A percentile compares a stretch with the other conserved stretches of the same genome.
Evolutionary conservation across 768 basidiomycete species (phyloP).

Genomic region (Boletus sp.): DNA sequence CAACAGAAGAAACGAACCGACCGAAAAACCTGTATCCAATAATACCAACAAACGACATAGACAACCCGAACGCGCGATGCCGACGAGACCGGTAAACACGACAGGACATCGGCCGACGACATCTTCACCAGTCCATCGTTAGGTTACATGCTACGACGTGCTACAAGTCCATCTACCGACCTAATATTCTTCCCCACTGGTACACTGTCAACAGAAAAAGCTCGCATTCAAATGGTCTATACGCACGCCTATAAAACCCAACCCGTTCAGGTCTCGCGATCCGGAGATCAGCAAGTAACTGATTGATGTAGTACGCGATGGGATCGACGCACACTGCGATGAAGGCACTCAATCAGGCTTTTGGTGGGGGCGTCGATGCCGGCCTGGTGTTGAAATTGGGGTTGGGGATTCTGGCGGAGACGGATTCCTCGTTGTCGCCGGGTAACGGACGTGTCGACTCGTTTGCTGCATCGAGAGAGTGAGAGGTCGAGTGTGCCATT

Average conservation of each 20-base stretch:
- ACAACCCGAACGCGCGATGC: conserved; percentile 57
- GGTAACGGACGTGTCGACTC: conserved; percentile 17
- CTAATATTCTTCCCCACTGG: conserved; percentile 46
- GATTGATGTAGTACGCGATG: conserved; percentile 62
- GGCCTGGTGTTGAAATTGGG: not conserved
- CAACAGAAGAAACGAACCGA: conserved; percentile 19
- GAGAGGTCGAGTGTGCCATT: not conserved
- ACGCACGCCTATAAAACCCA: conserved; percentile 59
- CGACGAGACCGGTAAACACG: conserved; percentile 48
- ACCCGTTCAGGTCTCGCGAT: conserved; percentile 53
- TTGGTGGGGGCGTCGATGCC: conserved; percentile 32
- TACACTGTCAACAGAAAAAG: conserved; percentile 37
- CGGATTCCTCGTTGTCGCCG: conserved; percentile 6
- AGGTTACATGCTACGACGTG: not conserved
- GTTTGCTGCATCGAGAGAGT: not conserved
- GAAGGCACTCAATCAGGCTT: conserved; percentile 41
- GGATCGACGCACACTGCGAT: conserved; percentile 53
- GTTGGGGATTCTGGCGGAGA: not conserved
- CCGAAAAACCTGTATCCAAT: conserved; percentile 51
- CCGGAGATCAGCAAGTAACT: conserved; percentile 52
- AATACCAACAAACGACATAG: conserved; percentile 44
- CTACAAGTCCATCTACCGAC: not conserved
- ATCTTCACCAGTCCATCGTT: conserved; percentile 34
- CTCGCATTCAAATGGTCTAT: conserved; percentile 9
- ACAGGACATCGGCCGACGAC: conserved; percentile 58